Evolutionary conservation across 176 grass and related monocot genomes (phyloP), one percentile per base, ranked within the genome.

Genomic region (Tuctoria greenei): DNA sequence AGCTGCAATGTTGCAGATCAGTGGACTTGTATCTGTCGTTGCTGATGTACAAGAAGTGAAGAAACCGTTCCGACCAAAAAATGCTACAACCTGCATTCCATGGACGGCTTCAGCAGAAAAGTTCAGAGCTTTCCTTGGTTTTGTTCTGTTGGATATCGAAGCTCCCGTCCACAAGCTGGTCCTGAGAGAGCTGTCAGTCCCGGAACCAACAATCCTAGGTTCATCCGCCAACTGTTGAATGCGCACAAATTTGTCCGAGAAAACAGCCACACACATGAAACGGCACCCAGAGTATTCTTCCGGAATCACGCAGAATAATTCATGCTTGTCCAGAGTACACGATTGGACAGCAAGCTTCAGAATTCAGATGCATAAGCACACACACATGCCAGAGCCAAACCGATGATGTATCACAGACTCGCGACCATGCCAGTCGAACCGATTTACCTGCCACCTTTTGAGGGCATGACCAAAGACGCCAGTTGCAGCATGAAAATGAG

Each of bases 251-350:
- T 26, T 69, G 43, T 69, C 67, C 58, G 34, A 10, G 13, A 61
- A 61, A 61, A 31, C 58, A 31, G 12, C 58, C 58, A 61, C 25
- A 58, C 24, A 55, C 28, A 36, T 21, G 21, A 45, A 17, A 24
- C 51, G 28, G 26, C 47, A 9, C 3, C 65, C 10, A 35, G 65
- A 70, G 50, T 61, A 70, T 70, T 77, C 23, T 52, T 64, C 47
- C 5, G 35, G 45, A 36, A 61, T 55, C 45, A 84, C 34, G 10
- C 51, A 57, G 54, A 57, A 57, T 57, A 24, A 24, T 57, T 57
- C 54, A 57, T 25, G 21, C 41, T 43, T 27, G 34, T 69, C 31
- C 65, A 52, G 0, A 35, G 24, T 15, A 7, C 66, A 72, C 27
- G 38, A 66, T 26, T 37, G 74, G 25, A 66, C 35, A 20, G n/a